Conservation (phyloP, 2,329 filamentous ascomycete genomes). For the Chrysoporthe puriensis region DNA sequence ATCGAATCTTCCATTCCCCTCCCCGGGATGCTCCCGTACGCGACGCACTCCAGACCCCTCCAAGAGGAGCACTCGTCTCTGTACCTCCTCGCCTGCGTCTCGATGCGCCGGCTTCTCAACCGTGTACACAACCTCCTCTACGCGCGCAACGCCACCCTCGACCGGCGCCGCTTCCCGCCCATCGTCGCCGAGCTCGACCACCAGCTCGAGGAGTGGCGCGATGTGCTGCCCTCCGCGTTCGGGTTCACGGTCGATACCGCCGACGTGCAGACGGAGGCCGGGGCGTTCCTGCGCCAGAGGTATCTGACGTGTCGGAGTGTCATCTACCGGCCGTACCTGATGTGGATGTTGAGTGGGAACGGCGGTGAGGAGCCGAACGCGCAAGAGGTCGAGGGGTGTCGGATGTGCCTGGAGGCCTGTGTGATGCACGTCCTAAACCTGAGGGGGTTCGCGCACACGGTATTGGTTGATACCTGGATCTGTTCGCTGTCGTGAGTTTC, state of each 20-base stretch:
- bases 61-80: conserved; percentile 53
- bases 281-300: conserved; percentile 53
- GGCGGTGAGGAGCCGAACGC: conserved; percentile 34
- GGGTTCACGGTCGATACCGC: conserved; percentile 43
- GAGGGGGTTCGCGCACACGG: conserved; percentile 51
- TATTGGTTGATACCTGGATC: conserved; percentile 59
- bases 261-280: conserved; percentile 44
- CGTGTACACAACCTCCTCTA: conserved; percentile 55
- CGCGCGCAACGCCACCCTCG: conserved; percentile 48
- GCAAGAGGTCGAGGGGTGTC: conserved; percentile 41
- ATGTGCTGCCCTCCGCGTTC: conserved; percentile 48
- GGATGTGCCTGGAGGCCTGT: conserved; percentile 51
- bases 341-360: conserved; percentile 50
- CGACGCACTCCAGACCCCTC: conserved; percentile 44
- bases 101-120: conserved; percentile 52
- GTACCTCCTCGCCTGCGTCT: conserved; percentile 58
- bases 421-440: conserved; percentile 53
- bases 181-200: conserved; percentile 53
- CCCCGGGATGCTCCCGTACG: conserved; percentile 45
- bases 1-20: conserved; percentile 55
- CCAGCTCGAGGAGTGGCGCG: conserved; percentile 54
- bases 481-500: conserved; percentile 53
- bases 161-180: conserved; percentile 49
- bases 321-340: conserved; percentile 56
- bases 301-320: conserved; percentile 57